Base-by-base conservation (phyloP, 176 grass and related monocot species). In the Alloteropsis semialata region DNA sequence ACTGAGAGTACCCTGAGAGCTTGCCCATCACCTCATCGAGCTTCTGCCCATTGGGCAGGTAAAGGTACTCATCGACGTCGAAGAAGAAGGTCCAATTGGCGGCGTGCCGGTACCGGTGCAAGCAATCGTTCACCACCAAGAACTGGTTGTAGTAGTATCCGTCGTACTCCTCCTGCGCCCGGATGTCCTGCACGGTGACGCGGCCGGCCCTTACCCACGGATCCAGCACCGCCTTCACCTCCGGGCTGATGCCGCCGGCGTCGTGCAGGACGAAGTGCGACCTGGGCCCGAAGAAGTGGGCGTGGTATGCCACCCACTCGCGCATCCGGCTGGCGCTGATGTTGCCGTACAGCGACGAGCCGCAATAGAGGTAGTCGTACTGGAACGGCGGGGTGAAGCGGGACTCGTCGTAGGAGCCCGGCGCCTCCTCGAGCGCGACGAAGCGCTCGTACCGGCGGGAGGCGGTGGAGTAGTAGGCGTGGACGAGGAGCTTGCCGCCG, bases 81-180 rank as follows among this genome's bases (percentile, higher is more conserved):
- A 94, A 97, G 90, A 97, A 97, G 89, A 97, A 97, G 69, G 94
- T 97, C 94, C 94, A 97, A 28, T 97, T 94, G 19, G 94, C 94
- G 18, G 83, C 76, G 45, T 92, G 88, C 30, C 94, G 80, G 68
- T 97, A 87, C 1, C 89, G 82, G 80, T 94, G 92, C 77, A 97
- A 41, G 89, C 94, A 94, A 72, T 97, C 94, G 74, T 97, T 97
- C 6, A 97, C 92, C 33, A 97, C 94, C 70, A 97, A 46, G 86
- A 97, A 97, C 78, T 92, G 94, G 78, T 97, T 97, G 79, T 97
- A 94, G 75, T 97, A 97, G 71, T 97, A 97, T 3, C 94, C 88
- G 34, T 97, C 94, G 60, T 84, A 97, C 74, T 94, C 92, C 0
- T 82, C 92, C 75, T 97, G 94, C 65, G 89, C 83, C 64, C 77